These are phyloP conservation scores for Dictyostelium purpureum DNA, from an alignment of 78 protist species.

Conservation along the genomic window DNA sequence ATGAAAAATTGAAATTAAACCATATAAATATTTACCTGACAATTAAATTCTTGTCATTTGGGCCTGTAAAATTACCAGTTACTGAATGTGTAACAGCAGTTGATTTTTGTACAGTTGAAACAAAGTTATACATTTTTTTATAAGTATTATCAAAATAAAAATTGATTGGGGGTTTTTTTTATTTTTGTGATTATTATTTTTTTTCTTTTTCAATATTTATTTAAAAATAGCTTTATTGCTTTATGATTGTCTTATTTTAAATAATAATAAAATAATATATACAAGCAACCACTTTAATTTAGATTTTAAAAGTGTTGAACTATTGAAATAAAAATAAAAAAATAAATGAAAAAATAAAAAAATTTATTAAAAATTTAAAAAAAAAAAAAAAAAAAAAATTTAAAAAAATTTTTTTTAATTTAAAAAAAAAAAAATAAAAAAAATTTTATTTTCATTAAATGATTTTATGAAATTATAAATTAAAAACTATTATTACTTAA, in stretches of 20 bases:
- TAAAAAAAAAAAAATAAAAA: neutral
- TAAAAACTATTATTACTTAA: neutral
- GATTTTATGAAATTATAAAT: neutral
- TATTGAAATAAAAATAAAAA: neutral
- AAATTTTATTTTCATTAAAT: neutral
- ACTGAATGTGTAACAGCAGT: constrained; percentile 83
- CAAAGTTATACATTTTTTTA: constrained; percentile 83
- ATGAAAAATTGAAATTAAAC: too few species aligned
- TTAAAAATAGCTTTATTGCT: neutral
- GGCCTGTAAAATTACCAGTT: constrained; percentile 81
- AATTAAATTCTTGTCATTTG: constrained; percentile 84
- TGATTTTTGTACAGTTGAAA: constrained; percentile 90
- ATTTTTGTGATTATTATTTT: too few species aligned
- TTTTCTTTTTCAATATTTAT: neutral
- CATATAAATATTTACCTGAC: constrained; percentile 65
- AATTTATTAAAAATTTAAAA: neutral
- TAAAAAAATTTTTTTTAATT: neutral
- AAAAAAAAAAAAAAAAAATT: neutral
- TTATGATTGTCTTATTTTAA: neutral
- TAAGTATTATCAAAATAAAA: too few species aligned
- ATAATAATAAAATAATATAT: neutral
- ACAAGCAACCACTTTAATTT: too few species aligned
- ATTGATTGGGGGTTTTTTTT: too few species aligned
- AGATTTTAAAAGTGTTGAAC: neutral
- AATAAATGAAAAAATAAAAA: neutral